These are phyloP conservation scores for Aspergillus neotritici DNA, from an alignment of 2,329 filamentous ascomycete species.

Conservation along the genomic window DNA sequence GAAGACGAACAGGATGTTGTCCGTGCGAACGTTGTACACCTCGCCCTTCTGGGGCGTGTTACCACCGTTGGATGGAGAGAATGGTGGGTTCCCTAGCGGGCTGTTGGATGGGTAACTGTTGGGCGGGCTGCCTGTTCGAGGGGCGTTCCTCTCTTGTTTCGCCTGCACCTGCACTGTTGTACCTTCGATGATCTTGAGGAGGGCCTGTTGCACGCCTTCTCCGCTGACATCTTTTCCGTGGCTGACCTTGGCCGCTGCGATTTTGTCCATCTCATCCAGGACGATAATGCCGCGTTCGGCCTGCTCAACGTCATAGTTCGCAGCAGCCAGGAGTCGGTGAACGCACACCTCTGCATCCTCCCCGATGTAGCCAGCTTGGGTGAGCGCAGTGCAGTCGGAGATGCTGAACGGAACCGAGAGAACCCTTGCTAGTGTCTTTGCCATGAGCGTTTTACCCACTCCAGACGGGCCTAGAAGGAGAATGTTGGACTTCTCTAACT, in stretches of 20 bases:
- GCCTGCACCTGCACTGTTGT: constrained; percentile 88
- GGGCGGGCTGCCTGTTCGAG: constrained; percentile 34
- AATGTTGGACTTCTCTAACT: constrained; percentile 93
- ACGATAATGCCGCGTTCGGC: constrained; percentile 92
- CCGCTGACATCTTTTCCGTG: constrained; percentile 93
- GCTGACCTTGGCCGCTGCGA: constrained; percentile 77
- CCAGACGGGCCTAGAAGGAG: constrained; percentile 86
- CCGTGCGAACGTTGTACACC: constrained; percentile 73
- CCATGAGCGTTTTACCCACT: constrained; percentile 93
- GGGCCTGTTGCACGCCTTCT: constrained; percentile 91
- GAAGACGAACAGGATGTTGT: constrained; percentile 95
- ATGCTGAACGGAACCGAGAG: constrained; percentile 95
- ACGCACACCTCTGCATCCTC: constrained; percentile 97
- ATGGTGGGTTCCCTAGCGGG: constrained; percentile 29
- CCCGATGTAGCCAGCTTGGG: constrained; percentile 94
- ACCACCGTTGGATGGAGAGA: constrained; percentile 24
- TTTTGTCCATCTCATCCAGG: constrained; percentile 95
- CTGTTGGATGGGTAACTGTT: constrained; percentile 37
- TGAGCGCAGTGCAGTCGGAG: constrained; percentile 92
- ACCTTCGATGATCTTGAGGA: constrained; percentile 93
- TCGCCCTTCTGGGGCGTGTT: constrained; percentile 49
- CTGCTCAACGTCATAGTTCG: constrained; percentile 78
- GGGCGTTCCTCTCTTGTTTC: constrained; percentile 52
- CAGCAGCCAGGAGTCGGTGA: constrained; percentile 79
- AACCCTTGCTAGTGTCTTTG: constrained; percentile 79